These are phyloP conservation scores for Carallia pectinifolia DNA, from an alignment of 345 rosid genomes.

Conservation along the genomic window DNA sequence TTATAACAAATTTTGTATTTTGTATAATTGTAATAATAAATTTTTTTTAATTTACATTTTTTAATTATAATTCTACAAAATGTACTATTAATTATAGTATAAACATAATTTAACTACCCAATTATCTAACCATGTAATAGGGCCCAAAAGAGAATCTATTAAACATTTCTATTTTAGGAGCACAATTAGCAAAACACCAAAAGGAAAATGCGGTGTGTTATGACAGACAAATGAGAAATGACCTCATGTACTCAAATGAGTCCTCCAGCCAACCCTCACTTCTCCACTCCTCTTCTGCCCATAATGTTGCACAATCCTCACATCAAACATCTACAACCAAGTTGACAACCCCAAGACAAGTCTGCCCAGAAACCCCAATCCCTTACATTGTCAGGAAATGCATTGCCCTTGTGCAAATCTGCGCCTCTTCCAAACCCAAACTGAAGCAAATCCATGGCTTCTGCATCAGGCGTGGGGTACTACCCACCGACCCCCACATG, in stretches of 20 bases:
- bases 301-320: not conserved
- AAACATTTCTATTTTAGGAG: too few species aligned
- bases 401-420: conserved; percentile 46
- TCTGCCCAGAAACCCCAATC: conserved; percentile 7
- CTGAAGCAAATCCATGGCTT: conserved; percentile 69
- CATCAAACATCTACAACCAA: not conserved
- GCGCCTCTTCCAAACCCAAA: conserved; percentile 44
- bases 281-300: not conserved
- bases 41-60: too few species aligned
- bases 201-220: too few species aligned
- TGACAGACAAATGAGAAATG: not conserved
- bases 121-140: too few species aligned
- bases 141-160: too few species aligned
- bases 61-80: too few species aligned
- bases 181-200: too few species aligned
- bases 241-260: conserved; percentile 17
- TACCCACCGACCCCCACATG: conserved; percentile 36
- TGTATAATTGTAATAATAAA: too few species aligned
- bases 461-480: conserved; percentile 61
- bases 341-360: not conserved
- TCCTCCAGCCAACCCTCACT: not conserved
- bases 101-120: too few species aligned
- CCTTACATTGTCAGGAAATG: conserved; percentile 39
- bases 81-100: too few species aligned
- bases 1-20: too few species aligned